Evolutionary conservation across 2,329 filamentous ascomycete species (phyloP).

Genomic region (Epichloe baconii): DNA sequence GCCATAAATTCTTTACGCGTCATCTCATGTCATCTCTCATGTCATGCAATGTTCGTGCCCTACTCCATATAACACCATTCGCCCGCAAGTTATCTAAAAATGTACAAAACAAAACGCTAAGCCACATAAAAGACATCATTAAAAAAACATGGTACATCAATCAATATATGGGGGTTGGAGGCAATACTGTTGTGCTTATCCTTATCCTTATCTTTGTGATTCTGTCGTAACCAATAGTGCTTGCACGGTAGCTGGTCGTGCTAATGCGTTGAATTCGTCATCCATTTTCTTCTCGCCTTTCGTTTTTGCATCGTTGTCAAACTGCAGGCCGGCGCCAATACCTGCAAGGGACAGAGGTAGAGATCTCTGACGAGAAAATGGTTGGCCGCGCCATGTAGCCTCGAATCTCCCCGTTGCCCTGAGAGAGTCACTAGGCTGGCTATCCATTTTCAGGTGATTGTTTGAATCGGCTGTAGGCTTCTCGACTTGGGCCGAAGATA

Average conservation of each 20-base stretch:
- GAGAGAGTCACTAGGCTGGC: background rate
- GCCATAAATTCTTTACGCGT: no score
- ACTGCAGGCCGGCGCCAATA: slow-evolving; percentile 13
- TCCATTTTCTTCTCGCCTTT: slow-evolving; percentile 8
- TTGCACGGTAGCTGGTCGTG: slow-evolving; percentile 8
- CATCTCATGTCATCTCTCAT: background rate
- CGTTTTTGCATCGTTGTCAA: slow-evolving; percentile 9
- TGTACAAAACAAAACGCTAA: background rate
- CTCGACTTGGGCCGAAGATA: background rate
- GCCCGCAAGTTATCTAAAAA: background rate
- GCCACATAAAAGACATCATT: background rate
- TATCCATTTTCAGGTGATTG: background rate
- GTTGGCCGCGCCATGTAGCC: background rate
- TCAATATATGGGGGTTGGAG: background rate
- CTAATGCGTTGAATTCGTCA: slow-evolving; percentile 8
- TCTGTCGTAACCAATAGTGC: slow-evolving; percentile 11
- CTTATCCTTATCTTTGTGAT: slow-evolving; percentile 1
- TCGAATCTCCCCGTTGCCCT: background rate
- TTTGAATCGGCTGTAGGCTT: background rate
- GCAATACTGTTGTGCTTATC: slow-evolving; percentile 1
- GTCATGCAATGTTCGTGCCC: background rate
- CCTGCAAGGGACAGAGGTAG: slow-evolving; percentile 12
- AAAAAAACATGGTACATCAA: background rate
- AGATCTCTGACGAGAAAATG: background rate
- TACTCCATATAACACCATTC: background rate